Percentiles rank a stretch among this genome's conserved stretches.
phyloP scores from a whole-genome alignment of 495 filamentous ascomycete species.

The Aspergillus wentii region DNA sequence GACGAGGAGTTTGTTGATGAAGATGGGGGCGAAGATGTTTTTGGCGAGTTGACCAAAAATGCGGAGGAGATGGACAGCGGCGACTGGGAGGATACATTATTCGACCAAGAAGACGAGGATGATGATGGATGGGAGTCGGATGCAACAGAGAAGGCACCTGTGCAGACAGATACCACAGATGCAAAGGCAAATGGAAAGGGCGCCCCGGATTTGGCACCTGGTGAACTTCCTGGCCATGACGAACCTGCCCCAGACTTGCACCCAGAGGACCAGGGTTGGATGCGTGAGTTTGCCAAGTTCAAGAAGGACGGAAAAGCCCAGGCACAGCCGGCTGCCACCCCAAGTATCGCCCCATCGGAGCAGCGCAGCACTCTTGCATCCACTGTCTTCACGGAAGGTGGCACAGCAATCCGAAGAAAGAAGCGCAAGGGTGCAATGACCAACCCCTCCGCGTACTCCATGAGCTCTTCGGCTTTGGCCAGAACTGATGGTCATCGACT shows the following conservation, averaged over 20 bases:
- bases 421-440: constrained; percentile 90
- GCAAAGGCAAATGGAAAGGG: constrained; percentile 9
- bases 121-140: constrained; percentile 91
- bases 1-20: constrained; percentile 96
- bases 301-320: constrained; percentile 64
- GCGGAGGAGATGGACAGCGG: constrained; percentile 65
- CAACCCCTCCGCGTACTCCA: constrained; percentile 87
- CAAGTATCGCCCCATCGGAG: constrained; percentile 44
- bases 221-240: constrained; percentile 43
- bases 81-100: constrained; percentile 60
- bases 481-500: constrained; percentile 85
- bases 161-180: constrained; percentile 36
- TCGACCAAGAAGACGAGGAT: constrained; percentile 58
- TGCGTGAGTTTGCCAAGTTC: constrained; percentile 85
- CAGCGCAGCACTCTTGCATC: constrained; percentile 56
- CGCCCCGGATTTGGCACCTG: constrained; percentile 16
- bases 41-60: constrained; percentile 70
- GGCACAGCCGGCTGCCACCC: constrained; percentile 33
- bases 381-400: constrained; percentile 64
- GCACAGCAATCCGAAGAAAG: constrained; percentile 73
- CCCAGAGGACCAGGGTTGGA: constrained; percentile 67
- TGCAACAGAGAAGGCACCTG: constrained; percentile 71
- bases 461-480: constrained; percentile 85
- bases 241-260: constrained; percentile 32
- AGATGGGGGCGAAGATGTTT: constrained; percentile 69